Evolutionary conservation across 176 grass and related monocot genomes (phyloP).

Genomic region (Otatea glauca): DNA sequence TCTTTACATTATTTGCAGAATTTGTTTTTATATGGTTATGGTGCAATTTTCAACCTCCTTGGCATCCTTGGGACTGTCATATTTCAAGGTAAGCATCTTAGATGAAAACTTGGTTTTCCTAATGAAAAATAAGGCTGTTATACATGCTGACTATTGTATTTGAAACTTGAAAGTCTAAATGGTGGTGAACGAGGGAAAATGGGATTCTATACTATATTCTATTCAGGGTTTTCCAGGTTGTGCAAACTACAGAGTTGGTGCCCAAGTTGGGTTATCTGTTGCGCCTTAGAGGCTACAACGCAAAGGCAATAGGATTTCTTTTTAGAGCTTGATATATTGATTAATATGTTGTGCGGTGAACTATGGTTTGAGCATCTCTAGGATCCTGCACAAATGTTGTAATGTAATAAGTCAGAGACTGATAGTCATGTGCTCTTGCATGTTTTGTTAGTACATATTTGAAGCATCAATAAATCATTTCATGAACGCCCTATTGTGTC

Average conservation of each 20-base stretch:
- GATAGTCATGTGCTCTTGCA: neutral
- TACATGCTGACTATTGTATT: neutral
- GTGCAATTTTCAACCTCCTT: constrained; percentile 98
- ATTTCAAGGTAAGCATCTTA: constrained; percentile 74
- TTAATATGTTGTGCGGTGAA: neutral
- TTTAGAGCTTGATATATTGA: constrained; percentile 38
- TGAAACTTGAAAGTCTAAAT: constrained; percentile 23
- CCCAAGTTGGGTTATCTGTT: neutral
- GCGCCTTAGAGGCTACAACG: neutral
- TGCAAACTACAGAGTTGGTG: neutral
- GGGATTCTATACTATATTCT: neutral
- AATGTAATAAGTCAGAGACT: neutral
- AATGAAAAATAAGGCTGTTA: constrained; percentile 19
- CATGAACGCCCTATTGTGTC: neutral
- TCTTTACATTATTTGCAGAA: constrained; percentile 64
- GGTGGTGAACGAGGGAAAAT: neutral
- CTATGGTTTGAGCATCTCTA: constrained; percentile 8
- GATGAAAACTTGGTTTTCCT: constrained; percentile 1
- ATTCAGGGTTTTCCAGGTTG: neutral
- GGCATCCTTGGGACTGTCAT: constrained; percentile 84
- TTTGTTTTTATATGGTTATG: constrained; percentile 99
- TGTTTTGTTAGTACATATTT: constrained; percentile 9
- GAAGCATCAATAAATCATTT: neutral
- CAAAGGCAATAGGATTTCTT: constrained; percentile 2
- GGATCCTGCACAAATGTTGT: constrained; percentile 7